phyloP scores from a whole-genome alignment of 1,139 yeast genomes.

The Nadsonia commutata region DNA sequence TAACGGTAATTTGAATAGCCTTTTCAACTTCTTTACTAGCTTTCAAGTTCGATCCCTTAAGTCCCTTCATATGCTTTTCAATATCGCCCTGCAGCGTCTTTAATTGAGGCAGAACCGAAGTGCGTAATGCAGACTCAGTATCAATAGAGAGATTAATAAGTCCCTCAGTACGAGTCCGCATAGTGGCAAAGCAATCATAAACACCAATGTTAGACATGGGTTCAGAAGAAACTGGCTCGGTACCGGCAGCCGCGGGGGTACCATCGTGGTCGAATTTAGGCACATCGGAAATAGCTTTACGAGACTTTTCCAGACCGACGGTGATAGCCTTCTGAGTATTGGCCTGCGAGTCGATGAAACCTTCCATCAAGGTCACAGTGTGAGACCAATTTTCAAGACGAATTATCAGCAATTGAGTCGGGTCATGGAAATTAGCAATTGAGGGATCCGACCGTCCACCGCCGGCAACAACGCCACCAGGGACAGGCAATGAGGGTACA shows the following conservation, averaged over 20 bases:
- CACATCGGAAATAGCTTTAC: slow-evolving; percentile 20
- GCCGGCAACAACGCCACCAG: too few species aligned
- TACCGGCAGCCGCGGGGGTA: slow-evolving; percentile 2
- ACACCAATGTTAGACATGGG: slow-evolving; percentile 15
- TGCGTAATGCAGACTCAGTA: slow-evolving; percentile 20
- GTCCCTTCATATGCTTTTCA: slow-evolving; percentile 27
- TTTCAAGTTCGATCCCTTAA: slow-evolving; percentile 23
- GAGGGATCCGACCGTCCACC: slow-evolving; percentile 16
- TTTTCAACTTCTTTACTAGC: slow-evolving; percentile 26
- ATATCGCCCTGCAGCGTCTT: slow-evolving; percentile 23
- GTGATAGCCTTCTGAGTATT: slow-evolving; percentile 17
- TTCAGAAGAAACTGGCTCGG: slow-evolving; percentile 3
- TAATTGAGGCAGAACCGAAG: slow-evolving; percentile 22
- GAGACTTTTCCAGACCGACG: slow-evolving; percentile 21
- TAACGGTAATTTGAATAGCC: slow-evolving; percentile 22
- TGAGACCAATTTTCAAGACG: slow-evolving; percentile 26
- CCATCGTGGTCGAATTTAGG: slow-evolving; percentile 19
- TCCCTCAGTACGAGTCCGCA: slow-evolving; percentile 21
- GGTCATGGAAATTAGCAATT: slow-evolving; percentile 17
- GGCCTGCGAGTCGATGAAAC: slow-evolving; percentile 18
- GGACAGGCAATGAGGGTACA: neutral
- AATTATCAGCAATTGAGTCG: slow-evolving; percentile 21
- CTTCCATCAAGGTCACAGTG: slow-evolving; percentile 19
- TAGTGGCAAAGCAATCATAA: slow-evolving; percentile 21
- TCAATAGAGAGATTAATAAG: slow-evolving; percentile 22